Conservation (phyloP, 148 eudicot species). For the Camellia granthamiana region DNA sequence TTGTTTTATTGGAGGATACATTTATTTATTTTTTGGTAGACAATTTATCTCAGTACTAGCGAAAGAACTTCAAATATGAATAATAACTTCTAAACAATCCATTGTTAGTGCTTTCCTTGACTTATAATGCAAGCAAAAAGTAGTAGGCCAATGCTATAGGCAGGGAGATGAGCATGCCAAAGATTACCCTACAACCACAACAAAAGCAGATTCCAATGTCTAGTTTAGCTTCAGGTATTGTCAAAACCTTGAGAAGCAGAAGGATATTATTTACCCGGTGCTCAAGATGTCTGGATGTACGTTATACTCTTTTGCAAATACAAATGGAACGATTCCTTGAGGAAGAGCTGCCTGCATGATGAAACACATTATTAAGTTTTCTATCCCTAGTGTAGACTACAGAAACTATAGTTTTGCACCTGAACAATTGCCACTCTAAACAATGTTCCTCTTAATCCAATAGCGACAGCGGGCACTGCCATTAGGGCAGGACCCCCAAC, state of each 20-base stretch:
- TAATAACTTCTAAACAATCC: not conserved
- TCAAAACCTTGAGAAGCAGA: not conserved
- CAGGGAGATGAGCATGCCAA: constrained; percentile 41
- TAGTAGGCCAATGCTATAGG: constrained; percentile 46
- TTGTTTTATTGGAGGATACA: not conserved
- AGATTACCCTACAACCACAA: constrained; percentile 31
- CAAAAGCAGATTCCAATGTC: not conserved
- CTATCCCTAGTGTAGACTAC: not conserved
- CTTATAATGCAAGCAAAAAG: constrained; percentile 35
- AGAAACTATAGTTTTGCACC: constrained; percentile 23
- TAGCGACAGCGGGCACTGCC: constrained; percentile 36
- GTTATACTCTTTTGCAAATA: constrained; percentile 46
- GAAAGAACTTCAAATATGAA: not conserved
- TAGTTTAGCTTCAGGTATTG: not conserved
- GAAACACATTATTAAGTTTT: not conserved
- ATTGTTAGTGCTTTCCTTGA: not conserved
- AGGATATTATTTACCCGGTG: constrained; percentile 36
- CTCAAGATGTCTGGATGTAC: constrained; percentile 40
- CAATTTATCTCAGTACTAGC: not conserved
- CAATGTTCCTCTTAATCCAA: constrained; percentile 40
- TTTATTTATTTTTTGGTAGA: not conserved
- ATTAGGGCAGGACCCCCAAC: constrained; percentile 42
- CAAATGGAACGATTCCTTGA: constrained; percentile 53
- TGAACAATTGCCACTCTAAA: constrained; percentile 46
- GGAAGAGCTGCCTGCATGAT: constrained; percentile 49